These are phyloP conservation scores for Coemansia sp. DNA, from an alignment of 192 early-diverging fungal genomes.

Conservation along the genomic window DNA sequence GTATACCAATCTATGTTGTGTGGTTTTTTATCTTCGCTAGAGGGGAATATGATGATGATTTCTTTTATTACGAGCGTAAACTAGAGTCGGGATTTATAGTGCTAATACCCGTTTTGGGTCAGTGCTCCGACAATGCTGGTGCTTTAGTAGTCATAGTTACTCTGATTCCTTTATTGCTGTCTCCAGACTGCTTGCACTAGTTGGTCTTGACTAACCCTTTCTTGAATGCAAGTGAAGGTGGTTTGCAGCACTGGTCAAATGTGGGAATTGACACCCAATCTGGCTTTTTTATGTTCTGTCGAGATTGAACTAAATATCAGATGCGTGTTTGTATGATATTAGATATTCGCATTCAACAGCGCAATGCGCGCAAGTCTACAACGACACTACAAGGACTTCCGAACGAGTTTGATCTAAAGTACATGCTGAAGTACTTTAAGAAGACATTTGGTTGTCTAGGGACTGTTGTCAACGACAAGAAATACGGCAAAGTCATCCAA, in stretches of 20 bases:
- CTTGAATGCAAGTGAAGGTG: slow-evolving; percentile 9
- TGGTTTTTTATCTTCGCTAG: neutral
- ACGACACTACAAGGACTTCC: slow-evolving; percentile 94
- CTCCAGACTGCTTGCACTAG: neutral
- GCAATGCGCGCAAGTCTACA: slow-evolving; percentile 94
- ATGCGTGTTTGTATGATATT: slow-evolving; percentile 4
- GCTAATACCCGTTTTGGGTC: slow-evolving; percentile 33
- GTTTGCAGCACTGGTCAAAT: neutral
- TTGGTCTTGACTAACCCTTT: neutral
- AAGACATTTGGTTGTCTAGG: slow-evolving; percentile 97
- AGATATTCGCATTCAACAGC: slow-evolving; percentile 98
- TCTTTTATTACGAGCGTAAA: neutral
- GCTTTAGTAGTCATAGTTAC: slow-evolving; percentile 60
- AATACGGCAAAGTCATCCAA: slow-evolving; percentile 90
- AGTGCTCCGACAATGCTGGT: slow-evolving; percentile 39
- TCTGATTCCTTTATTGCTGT: slow-evolving; percentile 37
- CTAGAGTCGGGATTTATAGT: slow-evolving; percentile 2
- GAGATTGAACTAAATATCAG: neutral
- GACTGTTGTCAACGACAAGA: slow-evolving; percentile 89
- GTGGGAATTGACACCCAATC: neutral
- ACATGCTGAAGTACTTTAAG: slow-evolving; percentile 93
- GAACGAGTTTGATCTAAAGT: slow-evolving; percentile 81
- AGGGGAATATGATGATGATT: neutral
- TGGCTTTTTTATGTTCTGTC: neutral
- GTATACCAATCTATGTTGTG: neutral